A percentile compares a stretch with the other conserved stretches of the same genome.
Evolutionary conservation across 2,329 filamentous ascomycete species (phyloP).

Genomic region (Colletotrichum destructivum): DNA sequence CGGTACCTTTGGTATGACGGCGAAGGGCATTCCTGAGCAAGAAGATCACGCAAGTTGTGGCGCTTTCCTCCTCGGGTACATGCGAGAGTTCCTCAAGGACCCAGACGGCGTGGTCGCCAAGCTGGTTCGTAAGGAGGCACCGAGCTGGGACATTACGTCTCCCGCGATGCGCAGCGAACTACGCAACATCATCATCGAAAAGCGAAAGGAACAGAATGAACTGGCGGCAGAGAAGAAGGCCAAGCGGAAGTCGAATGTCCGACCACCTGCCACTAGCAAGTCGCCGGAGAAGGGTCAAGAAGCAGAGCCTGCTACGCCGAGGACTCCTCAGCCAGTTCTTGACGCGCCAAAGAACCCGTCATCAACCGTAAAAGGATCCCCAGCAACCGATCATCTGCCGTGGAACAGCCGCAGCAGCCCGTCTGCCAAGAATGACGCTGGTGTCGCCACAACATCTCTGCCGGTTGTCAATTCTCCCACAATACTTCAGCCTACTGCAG

Average conservation of each 20-base stretch:
- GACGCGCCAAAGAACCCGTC: constrained; percentile 41
- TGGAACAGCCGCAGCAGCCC: constrained; percentile 5
- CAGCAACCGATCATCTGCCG: background rate
- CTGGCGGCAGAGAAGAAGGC: constrained; percentile 56
- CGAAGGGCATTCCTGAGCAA: constrained; percentile 83
- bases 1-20: constrained; percentile 70
- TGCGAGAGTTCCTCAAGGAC: constrained; percentile 83
- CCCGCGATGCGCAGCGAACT: constrained; percentile 75
- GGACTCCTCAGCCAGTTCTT: constrained; percentile 27
- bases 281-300: constrained; percentile 11
- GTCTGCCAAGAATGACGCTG: background rate
- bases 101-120: constrained; percentile 79
- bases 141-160: constrained; percentile 68
- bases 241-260: constrained; percentile 51
- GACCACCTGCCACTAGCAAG: constrained; percentile 40
- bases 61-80: constrained; percentile 86
- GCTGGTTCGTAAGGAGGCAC: constrained; percentile 72
- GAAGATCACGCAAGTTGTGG: constrained; percentile 92
- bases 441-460: background rate
- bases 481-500: background rate
- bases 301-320: constrained; percentile 17
- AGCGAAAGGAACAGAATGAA: constrained; percentile 72
- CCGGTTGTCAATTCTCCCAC: background rate
- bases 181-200: constrained; percentile 74
- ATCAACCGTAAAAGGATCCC: constrained; percentile 36